These are phyloP conservation scores for Panaeolus cyanescens DNA, from an alignment of 768 basidiomycete genomes.

Conservation along the genomic window DNA sequence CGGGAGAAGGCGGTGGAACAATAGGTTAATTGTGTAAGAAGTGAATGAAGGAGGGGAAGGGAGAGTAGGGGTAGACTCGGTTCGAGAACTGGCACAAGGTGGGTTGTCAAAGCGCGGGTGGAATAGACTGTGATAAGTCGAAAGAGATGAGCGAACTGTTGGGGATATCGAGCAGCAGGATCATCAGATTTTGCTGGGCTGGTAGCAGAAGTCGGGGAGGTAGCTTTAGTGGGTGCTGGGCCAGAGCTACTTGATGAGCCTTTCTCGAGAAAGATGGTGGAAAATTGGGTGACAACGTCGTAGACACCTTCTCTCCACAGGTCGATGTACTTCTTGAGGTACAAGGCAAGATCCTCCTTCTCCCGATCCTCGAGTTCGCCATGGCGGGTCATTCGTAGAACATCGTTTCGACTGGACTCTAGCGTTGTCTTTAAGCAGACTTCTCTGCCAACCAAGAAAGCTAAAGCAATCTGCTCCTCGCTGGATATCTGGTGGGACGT, in stretches of 20 bases:
- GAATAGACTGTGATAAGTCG: constrained; percentile 67
- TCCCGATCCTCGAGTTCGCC: constrained; percentile 56
- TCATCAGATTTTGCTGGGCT: constrained; percentile 18
- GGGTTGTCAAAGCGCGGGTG: constrained; percentile 56
- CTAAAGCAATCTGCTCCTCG: constrained; percentile 82
- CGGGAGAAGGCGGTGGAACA: constrained; percentile 90
- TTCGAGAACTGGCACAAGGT: constrained; percentile 69
- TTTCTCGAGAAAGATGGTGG: constrained; percentile 85
- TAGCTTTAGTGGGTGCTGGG: not conserved
- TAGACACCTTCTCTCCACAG: constrained; percentile 91
- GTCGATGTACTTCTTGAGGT: constrained; percentile 86
- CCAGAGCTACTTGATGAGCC: constrained; percentile 25
- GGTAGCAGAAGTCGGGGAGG: constrained; percentile 11
- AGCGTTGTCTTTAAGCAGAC: constrained; percentile 61
- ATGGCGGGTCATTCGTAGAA: constrained; percentile 34
- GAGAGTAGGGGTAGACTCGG: constrained; percentile 63
- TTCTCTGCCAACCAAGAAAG: constrained; percentile 74
- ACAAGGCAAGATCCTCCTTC: constrained; percentile 72
- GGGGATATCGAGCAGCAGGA: constrained; percentile 19
- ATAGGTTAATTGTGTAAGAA: constrained; percentile 92
- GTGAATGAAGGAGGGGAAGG: constrained; percentile 70
- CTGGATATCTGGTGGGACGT: constrained; percentile 35
- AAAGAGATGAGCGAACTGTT: constrained; percentile 36
- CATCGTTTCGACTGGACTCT: constrained; percentile 51
- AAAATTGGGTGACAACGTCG: constrained; percentile 88